A percentile compares a stretch with the other conserved stretches of the same genome.
phyloP scores from a whole-genome alignment of 2,329 filamentous ascomycete species.

The Thielaviopsis ethacetica region DNA sequence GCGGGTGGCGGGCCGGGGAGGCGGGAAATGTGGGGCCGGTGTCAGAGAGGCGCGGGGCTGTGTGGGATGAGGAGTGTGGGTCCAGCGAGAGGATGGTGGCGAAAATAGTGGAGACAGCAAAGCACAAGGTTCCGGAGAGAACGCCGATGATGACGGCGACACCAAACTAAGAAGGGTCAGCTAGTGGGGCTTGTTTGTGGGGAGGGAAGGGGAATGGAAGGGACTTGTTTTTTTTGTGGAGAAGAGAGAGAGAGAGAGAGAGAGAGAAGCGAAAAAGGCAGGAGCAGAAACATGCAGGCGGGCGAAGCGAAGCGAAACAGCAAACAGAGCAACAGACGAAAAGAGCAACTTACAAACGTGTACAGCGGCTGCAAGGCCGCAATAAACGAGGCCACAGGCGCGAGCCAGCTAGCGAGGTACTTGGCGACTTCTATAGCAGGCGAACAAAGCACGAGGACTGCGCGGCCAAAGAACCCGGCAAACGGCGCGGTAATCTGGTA shows the following conservation, averaged over 20 bases:
- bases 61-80: not conserved
- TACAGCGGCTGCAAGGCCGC: slow-evolving; percentile 6
- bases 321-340: not conserved
- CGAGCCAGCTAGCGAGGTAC: slow-evolving; percentile 2
- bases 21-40: too few relatives aligned
- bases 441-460: not conserved
- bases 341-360: slow-evolving; percentile 9
- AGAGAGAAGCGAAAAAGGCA: not conserved
- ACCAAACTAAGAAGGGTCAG: slow-evolving; percentile 4
- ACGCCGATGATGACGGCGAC: slow-evolving; percentile 8
- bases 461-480: not conserved
- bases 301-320: too few relatives aligned
- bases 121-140: slow-evolving; percentile 5
- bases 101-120: not conserved
- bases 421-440: slow-evolving; percentile 1
- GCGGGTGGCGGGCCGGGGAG: too few relatives aligned
- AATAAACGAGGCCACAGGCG: not conserved
- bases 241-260: not conserved
- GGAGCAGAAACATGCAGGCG: too few relatives aligned
- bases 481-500: not conserved
- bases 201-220: too few relatives aligned
- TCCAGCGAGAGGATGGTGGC: not conserved
- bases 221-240: not conserved
- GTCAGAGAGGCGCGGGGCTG: not conserved
- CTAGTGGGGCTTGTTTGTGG: not conserved